Percentiles rank a stretch among this genome's conserved stretches.
Conservation (phyloP, 768 basidiomycete species). For the Leccinum disarticulatum region DNA sequence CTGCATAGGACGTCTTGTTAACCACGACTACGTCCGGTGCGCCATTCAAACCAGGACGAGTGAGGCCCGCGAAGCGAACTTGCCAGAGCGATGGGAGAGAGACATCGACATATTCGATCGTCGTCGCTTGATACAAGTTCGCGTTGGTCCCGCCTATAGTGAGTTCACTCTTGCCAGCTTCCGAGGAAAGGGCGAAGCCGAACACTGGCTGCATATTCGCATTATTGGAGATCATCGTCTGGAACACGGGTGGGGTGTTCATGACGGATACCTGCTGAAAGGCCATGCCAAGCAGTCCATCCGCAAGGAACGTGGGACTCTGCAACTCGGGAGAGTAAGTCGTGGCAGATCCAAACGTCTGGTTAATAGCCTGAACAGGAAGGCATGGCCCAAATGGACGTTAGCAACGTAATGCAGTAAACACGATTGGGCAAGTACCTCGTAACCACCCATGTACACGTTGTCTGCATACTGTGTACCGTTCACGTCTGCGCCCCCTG, state of each 20-base stretch:
- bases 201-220: conserved; percentile 40
- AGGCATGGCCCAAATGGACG: background rate
- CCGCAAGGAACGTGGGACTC: conserved; percentile 28
- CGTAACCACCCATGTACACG: conserved; percentile 40
- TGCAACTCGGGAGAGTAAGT: conserved; percentile 36
- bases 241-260: conserved; percentile 39
- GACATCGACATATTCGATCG: conserved; percentile 38
- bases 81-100: conserved; percentile 39
- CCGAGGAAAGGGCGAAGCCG: conserved; percentile 46
- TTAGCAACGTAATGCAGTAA: conserved; percentile 8
- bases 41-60: conserved; percentile 21
- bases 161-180: conserved; percentile 46
- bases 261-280: conserved; percentile 41
- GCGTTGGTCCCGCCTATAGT: conserved; percentile 55
- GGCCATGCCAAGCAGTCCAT: conserved; percentile 46
- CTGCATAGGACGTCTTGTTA: conserved; percentile 19
- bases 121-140: conserved; percentile 42
- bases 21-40: conserved; percentile 25
- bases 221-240: conserved; percentile 42
- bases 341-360: conserved; percentile 45
- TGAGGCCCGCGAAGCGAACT: conserved; percentile 32
- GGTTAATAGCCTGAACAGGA: conserved; percentile 34
- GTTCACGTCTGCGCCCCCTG: conserved; percentile 37
- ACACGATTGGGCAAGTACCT: conserved; percentile 25
- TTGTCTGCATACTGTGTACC: conserved; percentile 45